These are phyloP conservation scores for Grosmannia huntii DNA, from an alignment of 2,329 filamentous ascomycete species.

Conservation along the genomic window DNA sequence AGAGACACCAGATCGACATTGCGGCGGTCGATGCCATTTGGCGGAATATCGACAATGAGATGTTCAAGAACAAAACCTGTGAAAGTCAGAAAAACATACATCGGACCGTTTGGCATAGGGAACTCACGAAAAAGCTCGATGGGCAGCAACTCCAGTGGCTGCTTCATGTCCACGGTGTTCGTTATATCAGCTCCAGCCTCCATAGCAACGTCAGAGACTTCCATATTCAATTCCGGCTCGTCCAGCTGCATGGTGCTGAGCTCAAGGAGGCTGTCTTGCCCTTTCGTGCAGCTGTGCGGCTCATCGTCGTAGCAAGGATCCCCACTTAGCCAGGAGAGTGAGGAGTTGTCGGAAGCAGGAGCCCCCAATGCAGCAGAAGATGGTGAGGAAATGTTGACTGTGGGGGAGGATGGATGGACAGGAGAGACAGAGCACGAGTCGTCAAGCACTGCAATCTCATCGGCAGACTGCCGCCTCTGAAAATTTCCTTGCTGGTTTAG, in stretches of 20 bases:
- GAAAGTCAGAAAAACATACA: background rate
- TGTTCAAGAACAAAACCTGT: slow-evolving; percentile 62
- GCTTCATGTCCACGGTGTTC: background rate
- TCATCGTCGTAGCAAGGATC: background rate
- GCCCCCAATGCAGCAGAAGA: background rate
- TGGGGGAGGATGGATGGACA: slow-evolving; percentile 14
- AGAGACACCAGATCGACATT: slow-evolving; percentile 69
- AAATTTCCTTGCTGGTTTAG: background rate
- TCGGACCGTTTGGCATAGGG: background rate
- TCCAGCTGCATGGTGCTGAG: slow-evolving; percentile 2
- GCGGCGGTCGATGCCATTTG: slow-evolving; percentile 62
- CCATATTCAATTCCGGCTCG: slow-evolving; percentile 1
- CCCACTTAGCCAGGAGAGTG: background rate
- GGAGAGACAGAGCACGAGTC: slow-evolving; percentile 15
- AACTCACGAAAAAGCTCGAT: slow-evolving; percentile 57
- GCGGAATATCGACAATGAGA: slow-evolving; percentile 58
- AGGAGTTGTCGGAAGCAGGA: background rate
- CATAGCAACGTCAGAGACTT: slow-evolving; percentile 6
- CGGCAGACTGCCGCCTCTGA: slow-evolving; percentile 18
- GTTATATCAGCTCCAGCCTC: slow-evolving; percentile 1
- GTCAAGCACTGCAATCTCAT: slow-evolving; percentile 40
- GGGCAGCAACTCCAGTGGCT: slow-evolving; percentile 50
- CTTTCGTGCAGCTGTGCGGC: background rate
- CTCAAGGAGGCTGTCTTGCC: slow-evolving; percentile 1
- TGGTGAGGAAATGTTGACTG: background rate